Evolutionary conservation across 2,329 filamentous ascomycete genomes (phyloP).

Genomic region (Celoporthe dispersa): DNA sequence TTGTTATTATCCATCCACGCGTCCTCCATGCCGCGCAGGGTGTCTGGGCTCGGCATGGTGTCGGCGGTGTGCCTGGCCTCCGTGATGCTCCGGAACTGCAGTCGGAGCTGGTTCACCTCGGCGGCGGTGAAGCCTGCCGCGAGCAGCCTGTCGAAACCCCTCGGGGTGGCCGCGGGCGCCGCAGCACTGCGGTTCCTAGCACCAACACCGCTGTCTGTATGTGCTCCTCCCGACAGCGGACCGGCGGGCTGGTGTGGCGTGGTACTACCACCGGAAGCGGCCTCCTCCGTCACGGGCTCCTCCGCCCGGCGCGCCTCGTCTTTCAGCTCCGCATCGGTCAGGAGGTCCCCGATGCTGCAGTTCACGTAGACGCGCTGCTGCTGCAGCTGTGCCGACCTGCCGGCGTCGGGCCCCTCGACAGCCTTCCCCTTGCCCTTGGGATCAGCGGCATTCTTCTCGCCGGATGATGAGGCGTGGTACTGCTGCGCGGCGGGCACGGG

Average conservation of each 20-base stretch:
- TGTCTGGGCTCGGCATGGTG: slow-evolving; percentile 80
- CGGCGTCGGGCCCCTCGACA: slow-evolving; percentile 47
- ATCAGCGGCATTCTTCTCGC: slow-evolving; percentile 33
- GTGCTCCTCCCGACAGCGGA: not conserved
- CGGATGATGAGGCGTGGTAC: not conserved
- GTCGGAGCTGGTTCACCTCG: slow-evolving; percentile 82
- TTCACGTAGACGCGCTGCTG: slow-evolving; percentile 79
- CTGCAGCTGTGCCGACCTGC: slow-evolving; percentile 39
- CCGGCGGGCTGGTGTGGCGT: slow-evolving; percentile 22
- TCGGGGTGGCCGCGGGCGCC: slow-evolving; percentile 56
- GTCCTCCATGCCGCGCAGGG: slow-evolving; percentile 81
- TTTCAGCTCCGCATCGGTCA: slow-evolving; percentile 71
- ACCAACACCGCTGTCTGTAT: not conserved
- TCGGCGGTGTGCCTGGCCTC: slow-evolving; percentile 83
- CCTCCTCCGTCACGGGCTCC: slow-evolving; percentile 45
- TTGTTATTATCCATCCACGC: slow-evolving; percentile 81
- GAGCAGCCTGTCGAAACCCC: slow-evolving; percentile 88
- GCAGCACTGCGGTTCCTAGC: slow-evolving; percentile 38
- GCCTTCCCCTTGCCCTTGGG: slow-evolving; percentile 70
- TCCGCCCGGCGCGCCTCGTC: slow-evolving; percentile 61
- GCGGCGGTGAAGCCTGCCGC: slow-evolving; percentile 78
- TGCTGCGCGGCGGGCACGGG: slow-evolving; percentile 35
- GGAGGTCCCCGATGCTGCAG: slow-evolving; percentile 82
- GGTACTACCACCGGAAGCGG: slow-evolving; percentile 51
- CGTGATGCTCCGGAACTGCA: slow-evolving; percentile 88